A percentile compares a stretch with the other conserved stretches of the same genome.
phyloP scores from a whole-genome alignment of 2,329 filamentous ascomycete genomes.

The Cladosporium sp. region DNA sequence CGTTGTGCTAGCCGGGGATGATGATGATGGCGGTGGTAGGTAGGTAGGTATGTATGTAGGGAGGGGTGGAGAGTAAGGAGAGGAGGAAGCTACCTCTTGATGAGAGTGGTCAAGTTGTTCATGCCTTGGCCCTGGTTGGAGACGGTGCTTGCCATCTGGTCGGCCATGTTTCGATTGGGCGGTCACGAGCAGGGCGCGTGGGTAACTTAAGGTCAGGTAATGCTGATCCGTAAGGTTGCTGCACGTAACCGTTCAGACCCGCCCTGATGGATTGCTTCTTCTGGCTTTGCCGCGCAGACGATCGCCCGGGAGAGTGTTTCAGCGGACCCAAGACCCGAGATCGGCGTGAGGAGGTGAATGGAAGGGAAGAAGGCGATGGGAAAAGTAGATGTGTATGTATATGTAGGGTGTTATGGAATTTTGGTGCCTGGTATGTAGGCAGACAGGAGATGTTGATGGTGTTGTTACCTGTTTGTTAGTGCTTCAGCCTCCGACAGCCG shows the following conservation, averaged over 20 bases:
- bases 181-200: conserved; percentile 6
- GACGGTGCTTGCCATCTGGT: not conserved
- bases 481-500: too few species aligned
- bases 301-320: not conserved
- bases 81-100: conserved; percentile 69
- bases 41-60: not conserved
- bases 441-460: conserved; percentile 1
- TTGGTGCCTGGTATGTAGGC: conserved; percentile 3
- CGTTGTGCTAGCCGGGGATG: not conserved
- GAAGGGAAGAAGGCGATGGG: not conserved
- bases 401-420: not conserved
- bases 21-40: not conserved
- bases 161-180: conserved; percentile 10
- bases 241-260: conserved; percentile 9
- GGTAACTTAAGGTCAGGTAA: not conserved
- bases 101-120: conserved; percentile 94
- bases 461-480: not conserved
- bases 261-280: not conserved
- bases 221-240: not conserved
- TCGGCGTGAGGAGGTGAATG: not conserved
- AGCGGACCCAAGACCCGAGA: not conserved
- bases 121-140: conserved; percentile 54
- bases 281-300: too few species aligned
- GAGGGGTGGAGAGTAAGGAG: conserved; percentile 8
- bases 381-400: not conserved